phyloP scores from a whole-genome alignment of 805 yeast species.

The Metschnikowia dekortorum region DNA sequence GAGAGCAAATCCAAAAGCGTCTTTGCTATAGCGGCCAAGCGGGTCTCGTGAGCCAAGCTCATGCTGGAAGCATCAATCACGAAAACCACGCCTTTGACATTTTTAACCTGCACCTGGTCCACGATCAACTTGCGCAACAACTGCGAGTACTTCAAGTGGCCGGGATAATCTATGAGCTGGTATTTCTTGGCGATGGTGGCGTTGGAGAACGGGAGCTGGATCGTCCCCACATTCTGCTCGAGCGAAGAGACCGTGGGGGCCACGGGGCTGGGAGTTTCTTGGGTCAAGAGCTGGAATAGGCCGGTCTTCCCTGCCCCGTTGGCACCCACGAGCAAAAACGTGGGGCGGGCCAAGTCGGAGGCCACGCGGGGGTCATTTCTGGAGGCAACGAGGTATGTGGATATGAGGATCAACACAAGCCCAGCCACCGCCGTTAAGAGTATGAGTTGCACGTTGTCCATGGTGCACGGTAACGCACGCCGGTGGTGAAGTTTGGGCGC shows the following conservation, averaged over 20 bases:
- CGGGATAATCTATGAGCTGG: constrained; percentile 78
- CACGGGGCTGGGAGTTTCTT: constrained; percentile 7
- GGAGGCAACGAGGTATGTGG: constrained; percentile 6
- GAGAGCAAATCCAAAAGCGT: constrained; percentile 57
- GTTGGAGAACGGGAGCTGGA: constrained; percentile 33
- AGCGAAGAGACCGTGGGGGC: constrained; percentile 33
- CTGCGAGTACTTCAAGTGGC: constrained; percentile 71
- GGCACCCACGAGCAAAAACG: constrained; percentile 62
- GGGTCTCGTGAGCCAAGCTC: constrained; percentile 37
- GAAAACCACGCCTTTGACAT: constrained; percentile 65
- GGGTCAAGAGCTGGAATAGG: constrained; percentile 36
- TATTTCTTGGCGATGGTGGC: constrained; percentile 33
- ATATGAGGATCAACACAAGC: constrained; percentile 10
- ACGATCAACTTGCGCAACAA: constrained; percentile 48
- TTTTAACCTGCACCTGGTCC: constrained; percentile 31
- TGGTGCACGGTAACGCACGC: not conserved
- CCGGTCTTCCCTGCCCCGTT: constrained; percentile 64
- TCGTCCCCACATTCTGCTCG: constrained; percentile 28
- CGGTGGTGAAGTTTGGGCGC: not conserved
- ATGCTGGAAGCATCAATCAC: constrained; percentile 71
- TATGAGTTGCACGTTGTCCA: constrained; percentile 14
- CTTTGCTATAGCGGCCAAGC: constrained; percentile 45
- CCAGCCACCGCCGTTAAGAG: constrained; percentile 15
- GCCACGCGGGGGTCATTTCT: not conserved
- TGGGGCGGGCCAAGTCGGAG: constrained; percentile 38